Conservation (phyloP, 768 basidiomycete species). For the Tulasnella sp. region DNA sequence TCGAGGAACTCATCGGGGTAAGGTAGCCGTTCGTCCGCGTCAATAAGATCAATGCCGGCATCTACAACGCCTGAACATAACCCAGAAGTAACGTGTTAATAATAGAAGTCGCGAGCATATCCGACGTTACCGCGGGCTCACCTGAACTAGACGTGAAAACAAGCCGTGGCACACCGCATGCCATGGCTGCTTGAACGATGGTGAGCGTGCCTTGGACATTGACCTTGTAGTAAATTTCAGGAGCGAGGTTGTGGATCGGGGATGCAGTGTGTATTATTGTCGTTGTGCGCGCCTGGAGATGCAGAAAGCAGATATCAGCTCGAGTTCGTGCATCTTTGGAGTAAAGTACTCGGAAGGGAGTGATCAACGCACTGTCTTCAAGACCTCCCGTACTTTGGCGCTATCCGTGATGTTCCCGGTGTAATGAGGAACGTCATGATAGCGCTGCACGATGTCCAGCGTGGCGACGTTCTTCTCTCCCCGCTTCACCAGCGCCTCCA, state of each 20-base stretch:
- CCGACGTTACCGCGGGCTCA: conserved; percentile 29
- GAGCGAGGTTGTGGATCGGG: conserved; percentile 53
- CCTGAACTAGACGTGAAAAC: conserved; percentile 94
- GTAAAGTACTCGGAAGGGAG: not conserved
- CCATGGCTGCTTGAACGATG: conserved; percentile 70
- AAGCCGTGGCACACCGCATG: conserved; percentile 65
- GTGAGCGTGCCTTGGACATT: conserved; percentile 87
- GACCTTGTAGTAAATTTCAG: conserved; percentile 80
- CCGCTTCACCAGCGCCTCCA: conserved; percentile 69
- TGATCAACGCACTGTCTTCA: conserved; percentile 43
- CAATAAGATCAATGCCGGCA: conserved; percentile 57
- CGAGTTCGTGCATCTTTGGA: not conserved
- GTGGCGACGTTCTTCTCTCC: conserved; percentile 66
- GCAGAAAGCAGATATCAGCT: too few species aligned
- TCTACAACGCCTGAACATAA: conserved; percentile 11
- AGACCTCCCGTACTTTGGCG: conserved; percentile 55
- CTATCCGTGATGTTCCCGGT: conserved; percentile 81
- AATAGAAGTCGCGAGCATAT: not conserved
- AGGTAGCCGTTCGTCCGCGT: conserved; percentile 79
- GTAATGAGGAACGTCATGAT: conserved; percentile 73
- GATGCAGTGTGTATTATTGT: conserved; percentile 96
- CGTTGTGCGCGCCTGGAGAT: conserved; percentile 59
- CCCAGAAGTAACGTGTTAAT: not conserved
- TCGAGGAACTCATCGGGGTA: conserved; percentile 68
- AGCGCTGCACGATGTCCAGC: conserved; percentile 86